Evolutionary conservation across 2,329 filamentous ascomycete genomes (phyloP), one percentile per base, ranked within the genome.

Genomic region (Pseudomassariella vexata): DNA sequence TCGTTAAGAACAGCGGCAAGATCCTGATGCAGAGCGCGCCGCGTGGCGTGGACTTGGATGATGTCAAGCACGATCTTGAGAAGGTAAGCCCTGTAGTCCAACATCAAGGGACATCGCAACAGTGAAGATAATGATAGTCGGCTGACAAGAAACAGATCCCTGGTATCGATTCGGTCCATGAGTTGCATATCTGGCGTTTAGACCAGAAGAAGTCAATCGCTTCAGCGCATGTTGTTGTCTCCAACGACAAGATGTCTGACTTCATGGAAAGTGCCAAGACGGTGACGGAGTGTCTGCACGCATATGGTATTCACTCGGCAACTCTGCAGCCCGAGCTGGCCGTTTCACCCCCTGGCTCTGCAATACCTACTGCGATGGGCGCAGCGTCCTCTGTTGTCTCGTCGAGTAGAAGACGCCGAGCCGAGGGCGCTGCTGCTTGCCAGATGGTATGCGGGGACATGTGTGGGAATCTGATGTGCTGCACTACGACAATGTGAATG

Each of bases 171-270:
- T 77, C 77, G 0, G 68, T 87, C 10, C 81, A 86, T 41, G 80
- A 87, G 44, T 63, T 88, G 11, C 82, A 85, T 44, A 73, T 86
- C 39, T 88, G 84, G 82, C 69, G 76, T 3, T 65, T 88, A 3
- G 76, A 82, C 48, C 81, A 89, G 56, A 66, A 67, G 31, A 85
- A 84, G 47, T 65, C 73, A 4, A 66, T 87, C 28, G 83, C 83
- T 6, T 79, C 79, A 1, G 82, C 78, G 1, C 82, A 86, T 48
- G 60, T 88, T 2, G 66, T 81, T 0, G 70, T 86, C 11, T 66
- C 69, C 2, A 70, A 76, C 39, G 62, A 68, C 31, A 67, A 68
- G 7, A 55, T 84, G 16, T 52, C 62, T 21, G 60, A 62, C 30
- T 86, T 86, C 49, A 69, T 75, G 57, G 62, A 65, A 30, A 71